Evolutionary conservation across 495 filamentous ascomycete genomes (phyloP).

Genomic region (Aspergillus bridgeri): DNA sequence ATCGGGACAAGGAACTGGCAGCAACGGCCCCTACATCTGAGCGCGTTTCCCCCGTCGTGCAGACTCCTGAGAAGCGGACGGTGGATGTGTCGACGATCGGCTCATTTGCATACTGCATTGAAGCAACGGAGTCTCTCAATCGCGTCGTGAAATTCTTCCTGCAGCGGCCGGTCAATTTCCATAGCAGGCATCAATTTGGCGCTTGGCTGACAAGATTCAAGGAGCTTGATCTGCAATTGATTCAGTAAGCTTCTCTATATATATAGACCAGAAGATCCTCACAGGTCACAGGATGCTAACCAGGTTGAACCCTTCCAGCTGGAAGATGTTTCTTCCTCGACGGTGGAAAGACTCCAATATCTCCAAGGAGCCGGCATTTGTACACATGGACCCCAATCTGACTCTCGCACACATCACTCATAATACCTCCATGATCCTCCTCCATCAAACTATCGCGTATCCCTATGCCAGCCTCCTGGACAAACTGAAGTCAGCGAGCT

Average conservation of each 20-base stretch:
- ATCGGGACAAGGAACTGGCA: too few species aligned
- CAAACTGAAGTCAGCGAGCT: conserved; percentile 30
- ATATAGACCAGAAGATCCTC: too few species aligned
- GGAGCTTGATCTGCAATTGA: conserved; percentile 41
- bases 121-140: conserved; percentile 40
- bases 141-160: conserved; percentile 38
- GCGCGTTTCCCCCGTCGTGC: too few species aligned
- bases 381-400: conserved; percentile 43
- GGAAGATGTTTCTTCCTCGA: conserved; percentile 41
- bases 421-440: conserved; percentile 42
- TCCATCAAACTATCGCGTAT: conserved; percentile 46
- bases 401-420: conserved; percentile 46
- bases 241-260: too few species aligned
- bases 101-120: conserved; percentile 42
- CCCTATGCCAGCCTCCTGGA: conserved; percentile 31
- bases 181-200: conserved; percentile 28
- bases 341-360: conserved; percentile 39
- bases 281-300: too few species aligned
- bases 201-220: conserved; percentile 45
- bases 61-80: conserved; percentile 7
- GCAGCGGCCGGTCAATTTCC: conserved; percentile 34
- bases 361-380: conserved; percentile 23
- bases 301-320: too few species aligned
- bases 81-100: conserved; percentile 36
- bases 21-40: too few species aligned